A percentile compares a stretch with the other conserved stretches of the same genome.
Conservation (phyloP, 2,329 filamentous ascomycete species). For the Neoascochyta sp. region DNA sequence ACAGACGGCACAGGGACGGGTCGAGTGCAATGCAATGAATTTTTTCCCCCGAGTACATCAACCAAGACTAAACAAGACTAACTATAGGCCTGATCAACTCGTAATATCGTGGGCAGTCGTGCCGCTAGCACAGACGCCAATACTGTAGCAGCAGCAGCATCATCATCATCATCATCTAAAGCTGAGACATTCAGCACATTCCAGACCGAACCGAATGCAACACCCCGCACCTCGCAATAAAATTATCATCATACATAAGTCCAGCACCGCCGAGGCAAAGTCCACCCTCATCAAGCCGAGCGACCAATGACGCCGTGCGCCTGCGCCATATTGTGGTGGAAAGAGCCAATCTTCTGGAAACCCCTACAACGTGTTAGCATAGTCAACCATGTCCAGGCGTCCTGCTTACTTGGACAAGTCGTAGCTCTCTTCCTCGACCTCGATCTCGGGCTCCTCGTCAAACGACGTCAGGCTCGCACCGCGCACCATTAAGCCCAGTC, state of each 20-base stretch:
- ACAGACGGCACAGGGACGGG: too few relatives aligned
- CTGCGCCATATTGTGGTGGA: slow-evolving; percentile 39
- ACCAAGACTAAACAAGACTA: too few relatives aligned
- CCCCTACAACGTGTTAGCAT: slow-evolving; percentile 37
- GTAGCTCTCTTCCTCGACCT: slow-evolving; percentile 46
- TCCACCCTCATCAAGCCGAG: slow-evolving; percentile 4
- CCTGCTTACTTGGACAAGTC: slow-evolving; percentile 51
- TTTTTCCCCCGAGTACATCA: too few relatives aligned
- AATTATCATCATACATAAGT: slow-evolving; percentile 1
- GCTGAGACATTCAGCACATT: too few relatives aligned
- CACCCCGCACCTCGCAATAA: neutral
- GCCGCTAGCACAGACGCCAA: slow-evolving; percentile 1
- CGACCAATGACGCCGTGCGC: slow-evolving; percentile 26
- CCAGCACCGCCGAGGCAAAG: slow-evolving; percentile 1
- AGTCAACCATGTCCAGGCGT: too few relatives aligned
- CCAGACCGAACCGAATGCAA: slow-evolving; percentile 3
- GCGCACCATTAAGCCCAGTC: slow-evolving; percentile 33
- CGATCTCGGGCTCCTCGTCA: slow-evolving; percentile 42
- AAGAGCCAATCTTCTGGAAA: slow-evolving; percentile 49
- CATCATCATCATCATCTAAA: too few relatives aligned
- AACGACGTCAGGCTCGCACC: slow-evolving; percentile 35
- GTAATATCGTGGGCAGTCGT: slow-evolving; percentile 9
- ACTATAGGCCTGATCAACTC: too few relatives aligned
- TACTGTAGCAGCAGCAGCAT: slow-evolving; percentile 4
- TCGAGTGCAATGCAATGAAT: too few relatives aligned